A percentile compares a stretch with the other conserved stretches of the same genome.
phyloP scores from a whole-genome alignment of 2,329 filamentous ascomycete species.

The Calonectria pseudoturangicola region DNA sequence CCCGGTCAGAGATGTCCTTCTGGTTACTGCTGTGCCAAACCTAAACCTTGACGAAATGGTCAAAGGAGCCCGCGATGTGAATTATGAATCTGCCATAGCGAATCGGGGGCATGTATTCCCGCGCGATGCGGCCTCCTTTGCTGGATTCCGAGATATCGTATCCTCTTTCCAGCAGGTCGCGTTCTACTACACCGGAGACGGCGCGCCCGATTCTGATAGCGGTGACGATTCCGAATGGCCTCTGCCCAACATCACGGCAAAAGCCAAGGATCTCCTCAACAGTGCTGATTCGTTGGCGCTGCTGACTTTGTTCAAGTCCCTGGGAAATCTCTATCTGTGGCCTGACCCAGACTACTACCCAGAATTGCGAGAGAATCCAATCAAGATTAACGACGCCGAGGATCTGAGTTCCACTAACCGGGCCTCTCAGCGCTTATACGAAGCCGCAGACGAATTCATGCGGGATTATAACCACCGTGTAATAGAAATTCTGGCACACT shows the following conservation, averaged over 20 bases:
- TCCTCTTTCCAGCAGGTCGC: slow-evolving; percentile 8
- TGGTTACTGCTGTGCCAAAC: slow-evolving; percentile 8
- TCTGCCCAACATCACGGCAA: background rate
- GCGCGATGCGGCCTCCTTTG: background rate
- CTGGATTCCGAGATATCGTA: slow-evolving; percentile 7
- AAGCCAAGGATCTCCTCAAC: background rate
- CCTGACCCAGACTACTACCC: slow-evolving; percentile 7
- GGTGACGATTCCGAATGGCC: background rate
- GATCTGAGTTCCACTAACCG: background rate
- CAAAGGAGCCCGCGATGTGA: background rate
- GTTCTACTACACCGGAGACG: background rate
- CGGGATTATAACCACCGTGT: background rate
- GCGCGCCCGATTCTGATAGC: too few species aligned
- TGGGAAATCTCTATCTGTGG: background rate
- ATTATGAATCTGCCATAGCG: background rate
- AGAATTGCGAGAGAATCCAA: background rate
- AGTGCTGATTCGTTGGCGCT: background rate
- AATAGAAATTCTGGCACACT: background rate
- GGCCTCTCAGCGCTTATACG: background rate
- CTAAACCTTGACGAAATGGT: background rate
- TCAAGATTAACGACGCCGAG: background rate
- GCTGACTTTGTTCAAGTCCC: background rate
- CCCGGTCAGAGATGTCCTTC: background rate
- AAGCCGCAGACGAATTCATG: background rate
- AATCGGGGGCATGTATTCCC: background rate